phyloP scores from a whole-genome alignment of 1,284 basidiomycete species.

The Moesziomyces globuligerus region DNA sequence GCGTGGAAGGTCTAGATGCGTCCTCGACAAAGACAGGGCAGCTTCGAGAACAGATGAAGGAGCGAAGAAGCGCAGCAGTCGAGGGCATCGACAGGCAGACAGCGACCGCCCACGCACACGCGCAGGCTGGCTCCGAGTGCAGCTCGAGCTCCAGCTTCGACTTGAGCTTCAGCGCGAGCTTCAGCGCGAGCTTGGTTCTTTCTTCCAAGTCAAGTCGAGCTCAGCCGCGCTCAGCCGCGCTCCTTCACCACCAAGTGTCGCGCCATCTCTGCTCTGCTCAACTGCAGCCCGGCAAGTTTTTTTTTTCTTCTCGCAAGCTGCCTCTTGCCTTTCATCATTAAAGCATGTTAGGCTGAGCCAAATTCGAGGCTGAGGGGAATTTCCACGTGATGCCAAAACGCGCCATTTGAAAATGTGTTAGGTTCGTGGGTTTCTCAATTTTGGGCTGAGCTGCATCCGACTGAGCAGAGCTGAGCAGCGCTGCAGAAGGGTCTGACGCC shows the following conservation, averaged over 20 bases:
- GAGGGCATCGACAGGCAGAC: too few species aligned
- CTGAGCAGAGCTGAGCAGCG: background rate
- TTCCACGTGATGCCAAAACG: constrained; percentile 25
- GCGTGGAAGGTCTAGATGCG: constrained; percentile 2
- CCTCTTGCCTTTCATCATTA: background rate
- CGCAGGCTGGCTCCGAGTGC: too few species aligned
- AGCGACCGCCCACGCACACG: too few species aligned
- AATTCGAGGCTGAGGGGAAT: background rate
- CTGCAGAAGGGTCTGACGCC: constrained; percentile 2
- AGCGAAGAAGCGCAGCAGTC: too few species aligned
- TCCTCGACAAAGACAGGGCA: constrained; percentile 2
- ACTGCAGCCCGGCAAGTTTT: constrained; percentile 18
- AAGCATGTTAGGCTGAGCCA: constrained; percentile 21
- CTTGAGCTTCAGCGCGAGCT: too few species aligned
- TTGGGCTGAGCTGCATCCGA: constrained; percentile 7
- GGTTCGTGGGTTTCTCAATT: background rate
- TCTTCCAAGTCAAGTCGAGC: background rate
- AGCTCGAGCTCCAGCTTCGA: too few species aligned
- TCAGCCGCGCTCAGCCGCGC: background rate
- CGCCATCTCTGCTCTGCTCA: constrained; percentile 3
- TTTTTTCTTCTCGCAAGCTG: constrained; percentile 17
- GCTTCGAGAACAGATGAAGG: constrained; percentile 13
- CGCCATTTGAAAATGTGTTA: constrained; percentile 3
- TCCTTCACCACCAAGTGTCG: constrained; percentile 8
- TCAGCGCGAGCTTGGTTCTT: too few species aligned